A percentile compares a stretch with the other conserved stretches of the same genome.
Conservation (phyloP, 768 basidiomycete genomes). For the Russula dissimulans region DNA sequence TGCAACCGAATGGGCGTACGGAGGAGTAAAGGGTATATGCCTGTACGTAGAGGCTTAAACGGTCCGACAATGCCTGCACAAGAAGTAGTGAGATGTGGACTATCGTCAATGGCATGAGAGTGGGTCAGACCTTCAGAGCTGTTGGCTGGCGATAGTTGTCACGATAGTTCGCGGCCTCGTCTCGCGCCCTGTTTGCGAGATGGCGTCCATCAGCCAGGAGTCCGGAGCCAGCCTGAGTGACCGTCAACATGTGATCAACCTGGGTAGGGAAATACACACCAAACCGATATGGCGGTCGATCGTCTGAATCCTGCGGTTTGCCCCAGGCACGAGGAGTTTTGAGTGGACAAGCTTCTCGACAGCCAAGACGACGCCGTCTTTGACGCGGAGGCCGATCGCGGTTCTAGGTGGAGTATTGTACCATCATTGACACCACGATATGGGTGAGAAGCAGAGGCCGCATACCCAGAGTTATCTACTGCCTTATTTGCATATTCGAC, state of each 20-base stretch:
- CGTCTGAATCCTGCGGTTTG: slow-evolving; percentile 88
- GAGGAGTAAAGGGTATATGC: slow-evolving; percentile 97
- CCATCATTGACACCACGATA: background rate
- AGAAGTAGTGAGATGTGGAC: background rate
- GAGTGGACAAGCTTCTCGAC: slow-evolving; percentile 98
- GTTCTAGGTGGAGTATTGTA: slow-evolving; percentile 44
- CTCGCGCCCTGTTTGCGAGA: slow-evolving; percentile 72
- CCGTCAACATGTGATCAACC: background rate
- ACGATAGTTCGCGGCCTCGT: slow-evolving; percentile 70
- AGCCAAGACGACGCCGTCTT: slow-evolving; percentile 89
- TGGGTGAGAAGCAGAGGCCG: background rate
- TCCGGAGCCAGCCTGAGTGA: slow-evolving; percentile 79
- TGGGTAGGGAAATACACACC: slow-evolving; percentile 35
- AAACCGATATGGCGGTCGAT: slow-evolving; percentile 91
- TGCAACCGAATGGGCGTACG: slow-evolving; percentile 93
- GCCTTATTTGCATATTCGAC: slow-evolving; percentile 98
- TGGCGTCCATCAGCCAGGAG: slow-evolving; percentile 90
- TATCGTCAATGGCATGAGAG: background rate
- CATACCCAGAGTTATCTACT: slow-evolving; percentile 95
- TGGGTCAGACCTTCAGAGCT: slow-evolving; percentile 59
- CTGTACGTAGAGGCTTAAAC: slow-evolving; percentile 85
- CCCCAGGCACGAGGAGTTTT: slow-evolving; percentile 87
- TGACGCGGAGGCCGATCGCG: slow-evolving; percentile 90
- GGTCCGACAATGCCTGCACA: slow-evolving; percentile 54
- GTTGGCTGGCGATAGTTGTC: slow-evolving; percentile 65